Evolutionary conservation across 2,329 filamentous ascomycete genomes (phyloP).

Genomic region (Ascochyta lentis): DNA sequence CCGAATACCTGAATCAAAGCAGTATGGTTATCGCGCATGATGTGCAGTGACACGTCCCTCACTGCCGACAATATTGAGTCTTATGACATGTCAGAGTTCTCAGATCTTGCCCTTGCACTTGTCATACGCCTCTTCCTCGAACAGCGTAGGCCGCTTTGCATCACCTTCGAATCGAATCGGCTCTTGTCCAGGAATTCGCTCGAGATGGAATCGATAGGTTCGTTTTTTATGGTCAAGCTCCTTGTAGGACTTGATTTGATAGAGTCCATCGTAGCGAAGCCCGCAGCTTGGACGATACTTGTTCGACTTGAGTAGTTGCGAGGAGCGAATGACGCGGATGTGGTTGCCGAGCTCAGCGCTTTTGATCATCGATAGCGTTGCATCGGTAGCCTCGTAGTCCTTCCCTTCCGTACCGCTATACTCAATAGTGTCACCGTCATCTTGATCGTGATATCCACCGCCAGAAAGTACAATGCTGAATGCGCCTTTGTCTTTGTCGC

Average conservation of each 20-base stretch:
- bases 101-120: slow-evolving; percentile 25
- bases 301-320: slow-evolving; percentile 47
- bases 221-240: slow-evolving; percentile 51
- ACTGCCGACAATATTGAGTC: not conserved
- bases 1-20: not conserved
- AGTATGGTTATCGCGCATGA: not conserved
- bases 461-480: slow-evolving; percentile 63
- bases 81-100: not conserved
- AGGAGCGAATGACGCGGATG: slow-evolving; percentile 60
- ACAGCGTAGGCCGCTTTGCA: slow-evolving; percentile 51
- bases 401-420: slow-evolving; percentile 60
- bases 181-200: slow-evolving; percentile 52
- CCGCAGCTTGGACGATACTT: slow-evolving; percentile 56
- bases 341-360: slow-evolving; percentile 43
- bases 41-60: not conserved
- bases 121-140: slow-evolving; percentile 32
- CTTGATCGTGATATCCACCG: slow-evolving; percentile 57
- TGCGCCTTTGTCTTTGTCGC: slow-evolving; percentile 55
- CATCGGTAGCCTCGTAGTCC: slow-evolving; percentile 39
- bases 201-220: slow-evolving; percentile 57
- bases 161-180: slow-evolving; percentile 56
- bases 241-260: slow-evolving; percentile 53
- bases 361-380: slow-evolving; percentile 55
- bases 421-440: slow-evolving; percentile 57
- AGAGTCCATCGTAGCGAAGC: slow-evolving; percentile 66